Evolutionary conservation across 1,139 yeast species (phyloP).

Genomic region (Suhomyces yuchorum): DNA sequence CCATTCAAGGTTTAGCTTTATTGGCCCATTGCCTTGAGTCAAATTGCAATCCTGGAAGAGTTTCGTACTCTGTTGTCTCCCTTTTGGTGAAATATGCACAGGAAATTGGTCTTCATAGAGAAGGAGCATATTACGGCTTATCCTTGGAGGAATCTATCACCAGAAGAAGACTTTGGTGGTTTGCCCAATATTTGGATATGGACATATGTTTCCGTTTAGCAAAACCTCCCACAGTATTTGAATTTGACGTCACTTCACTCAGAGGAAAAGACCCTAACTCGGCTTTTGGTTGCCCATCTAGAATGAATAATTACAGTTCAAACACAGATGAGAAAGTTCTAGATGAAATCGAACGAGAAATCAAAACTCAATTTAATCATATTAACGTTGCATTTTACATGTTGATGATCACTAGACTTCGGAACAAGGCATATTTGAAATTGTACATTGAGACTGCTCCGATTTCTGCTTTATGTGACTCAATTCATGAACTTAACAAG

Average conservation of each 20-base stretch:
- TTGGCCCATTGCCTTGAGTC: constrained; percentile 49
- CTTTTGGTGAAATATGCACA: constrained; percentile 61
- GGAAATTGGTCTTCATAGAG: constrained; percentile 65
- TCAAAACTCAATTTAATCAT: not conserved
- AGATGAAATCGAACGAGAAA: not conserved
- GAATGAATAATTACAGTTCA: constrained; percentile 1
- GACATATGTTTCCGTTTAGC: constrained; percentile 58
- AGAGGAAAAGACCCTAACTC: constrained; percentile 18
- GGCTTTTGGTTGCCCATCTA: constrained; percentile 6
- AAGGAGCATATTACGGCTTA: constrained; percentile 47
- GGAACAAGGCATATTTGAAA: constrained; percentile 5
- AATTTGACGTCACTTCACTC: constrained; percentile 38
- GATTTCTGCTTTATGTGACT: not conserved
- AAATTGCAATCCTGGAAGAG: constrained; percentile 43
- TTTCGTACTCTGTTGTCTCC: constrained; percentile 46
- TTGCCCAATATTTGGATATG: constrained; percentile 55
- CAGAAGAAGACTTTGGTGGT: constrained; percentile 56
- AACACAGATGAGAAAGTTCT: not conserved
- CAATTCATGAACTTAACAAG: constrained; percentile 2
- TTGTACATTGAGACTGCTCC: constrained; percentile 6
- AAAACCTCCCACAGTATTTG: constrained; percentile 58
- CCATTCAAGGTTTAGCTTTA: constrained; percentile 52
- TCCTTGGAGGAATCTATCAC: constrained; percentile 37
- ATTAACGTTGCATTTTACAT: constrained; percentile 14
- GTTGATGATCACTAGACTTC: constrained; percentile 2